Base-by-base conservation (phyloP, 139 green algal species). In the Picochlorum sp. region DNA sequence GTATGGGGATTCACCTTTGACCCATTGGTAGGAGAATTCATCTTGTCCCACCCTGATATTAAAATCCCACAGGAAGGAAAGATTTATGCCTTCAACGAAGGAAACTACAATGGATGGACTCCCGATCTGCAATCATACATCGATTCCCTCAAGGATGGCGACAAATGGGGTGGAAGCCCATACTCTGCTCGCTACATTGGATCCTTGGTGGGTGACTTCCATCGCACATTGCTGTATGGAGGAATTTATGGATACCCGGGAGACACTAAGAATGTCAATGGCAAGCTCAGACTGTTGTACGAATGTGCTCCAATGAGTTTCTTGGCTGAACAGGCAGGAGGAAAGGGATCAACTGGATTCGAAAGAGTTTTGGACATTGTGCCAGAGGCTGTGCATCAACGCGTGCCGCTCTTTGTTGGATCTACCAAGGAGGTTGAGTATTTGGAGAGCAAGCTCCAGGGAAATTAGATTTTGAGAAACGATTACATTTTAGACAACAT, bases 1-100 rank as follows among this genome's bases (percentile, higher is more conserved):
- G 88, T 98, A 47, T 95, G 79, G 58, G 92, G 92, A 59, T 97
- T 96, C 85, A 96, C 89, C 4, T 77, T 95, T 26, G 87, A 96
- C 69, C 77, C 76, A 29, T 57, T 82, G 18, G 69, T 94, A 8
- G 88, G 86, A 55, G 86, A 96, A 78, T 97, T 93, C 73, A 76
- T 96, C 57, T 70, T 96, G 8, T 88, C 81, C 28, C 83, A 95
- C 77, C 71, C 78, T 45, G 52, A 82, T 68, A 78, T 97, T 50
- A 76, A 75, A 35, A 85, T 93, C 6, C 89, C 89, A 8, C 78
- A 96, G 58, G 63, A 64, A 25, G 91, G 91, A 72, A 94, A 92
- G 80, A 98, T 99, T 72, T 99, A 99, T 81, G 84, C 83, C 31
- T 96, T 98, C 80, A 99, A 99, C 70, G 91, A 99, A 84, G 92